A percentile compares a stretch with the other conserved stretches of the same genome.
Conservation (phyloP, 108 stramenopile species). For the Cyclotella sp. region DNA sequence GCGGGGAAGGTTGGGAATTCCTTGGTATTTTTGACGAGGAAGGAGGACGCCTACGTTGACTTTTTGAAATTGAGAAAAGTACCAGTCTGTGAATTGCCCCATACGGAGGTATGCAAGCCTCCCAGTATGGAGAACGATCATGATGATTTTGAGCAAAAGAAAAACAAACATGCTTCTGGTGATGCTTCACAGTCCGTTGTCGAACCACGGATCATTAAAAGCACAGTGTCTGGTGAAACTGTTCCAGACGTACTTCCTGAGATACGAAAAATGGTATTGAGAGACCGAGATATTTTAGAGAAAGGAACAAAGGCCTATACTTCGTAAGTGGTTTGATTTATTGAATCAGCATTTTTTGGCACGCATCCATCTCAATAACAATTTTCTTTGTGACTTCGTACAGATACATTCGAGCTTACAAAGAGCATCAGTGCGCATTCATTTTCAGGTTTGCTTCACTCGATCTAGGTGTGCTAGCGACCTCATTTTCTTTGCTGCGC, state of each 20-base stretch:
- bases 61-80: constrained; percentile 87
- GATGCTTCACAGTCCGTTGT: not conserved
- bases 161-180: constrained; percentile 11
- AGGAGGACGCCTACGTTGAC: constrained; percentile 96
- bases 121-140: constrained; percentile 16
- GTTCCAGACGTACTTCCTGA: constrained; percentile 69
- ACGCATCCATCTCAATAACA: not conserved
- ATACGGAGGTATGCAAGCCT: constrained; percentile 64
- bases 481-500: constrained; percentile 90
- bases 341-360: not conserved
- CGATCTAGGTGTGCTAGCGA: constrained; percentile 89
- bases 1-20: constrained; percentile 91
- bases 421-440: constrained; percentile 92
- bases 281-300: constrained; percentile 95
- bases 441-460: constrained; percentile 93
- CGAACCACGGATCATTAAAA: constrained; percentile 39
- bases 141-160: constrained; percentile 25
- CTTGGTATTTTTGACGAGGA: constrained; percentile 87
- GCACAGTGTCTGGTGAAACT: constrained; percentile 34
- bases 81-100: constrained; percentile 67
- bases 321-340: constrained; percentile 48
- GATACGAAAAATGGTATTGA: constrained; percentile 73
- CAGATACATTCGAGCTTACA: constrained; percentile 92
- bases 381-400: not conserved
- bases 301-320: constrained; percentile 96